Percentiles rank a stretch among this genome's conserved stretches.
These are phyloP conservation scores for Mrakia blollopis DNA, from an alignment of 768 basidiomycete species.

Conservation along the genomic window DNA sequence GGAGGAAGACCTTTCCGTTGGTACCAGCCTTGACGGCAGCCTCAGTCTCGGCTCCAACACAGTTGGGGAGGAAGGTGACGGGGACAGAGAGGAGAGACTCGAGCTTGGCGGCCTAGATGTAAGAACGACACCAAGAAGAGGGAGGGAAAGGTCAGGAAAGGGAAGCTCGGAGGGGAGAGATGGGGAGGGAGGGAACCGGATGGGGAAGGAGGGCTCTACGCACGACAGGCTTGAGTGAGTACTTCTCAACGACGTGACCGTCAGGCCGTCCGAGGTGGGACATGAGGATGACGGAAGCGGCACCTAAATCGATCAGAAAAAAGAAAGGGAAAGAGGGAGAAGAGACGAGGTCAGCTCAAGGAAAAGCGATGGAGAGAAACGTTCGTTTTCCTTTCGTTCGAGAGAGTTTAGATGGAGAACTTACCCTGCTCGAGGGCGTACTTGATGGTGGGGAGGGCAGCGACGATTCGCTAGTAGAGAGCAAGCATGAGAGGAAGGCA, in stretches of 20 bases:
- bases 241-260: constrained; percentile 80
- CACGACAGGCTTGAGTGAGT: constrained; percentile 77
- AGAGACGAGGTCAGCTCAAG: constrained; percentile 28
- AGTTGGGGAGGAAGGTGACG: constrained; percentile 78
- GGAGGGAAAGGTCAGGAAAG: neutral
- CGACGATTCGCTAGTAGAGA: constrained; percentile 79
- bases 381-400: neutral
- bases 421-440: constrained; percentile 82
- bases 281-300: constrained; percentile 83
- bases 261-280: constrained; percentile 97
- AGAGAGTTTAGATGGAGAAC: constrained; percentile 33
- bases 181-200: too few relatives aligned
- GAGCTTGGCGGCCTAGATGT: constrained; percentile 58
- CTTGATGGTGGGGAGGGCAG: constrained; percentile 89
- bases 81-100: constrained; percentile 64
- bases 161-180: neutral
- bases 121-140: neutral
- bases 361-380: neutral
- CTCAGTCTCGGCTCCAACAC: constrained; percentile 80
- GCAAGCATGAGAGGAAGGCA: constrained; percentile 12
- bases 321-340: constrained; percentile 1
- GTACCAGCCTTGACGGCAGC: constrained; percentile 63
- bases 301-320: constrained; percentile 39
- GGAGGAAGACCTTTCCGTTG: constrained; percentile 63
- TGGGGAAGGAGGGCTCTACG: neutral